These are phyloP conservation scores for Mimosa bimucronata DNA, from an alignment of 306 rosid genomes.

Conservation along the genomic window DNA sequence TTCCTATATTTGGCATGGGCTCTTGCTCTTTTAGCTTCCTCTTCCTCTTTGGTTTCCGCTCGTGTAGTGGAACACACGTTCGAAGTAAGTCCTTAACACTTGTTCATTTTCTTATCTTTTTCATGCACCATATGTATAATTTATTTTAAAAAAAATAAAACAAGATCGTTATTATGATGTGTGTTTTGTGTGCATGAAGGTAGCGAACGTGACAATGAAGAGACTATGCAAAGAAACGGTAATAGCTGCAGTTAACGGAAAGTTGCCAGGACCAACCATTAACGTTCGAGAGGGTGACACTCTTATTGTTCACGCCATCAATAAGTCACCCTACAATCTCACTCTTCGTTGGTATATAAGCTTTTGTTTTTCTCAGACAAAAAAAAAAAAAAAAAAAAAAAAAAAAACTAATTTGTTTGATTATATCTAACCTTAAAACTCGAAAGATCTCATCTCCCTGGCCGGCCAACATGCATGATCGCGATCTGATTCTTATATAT, in stretches of 20 bases:
- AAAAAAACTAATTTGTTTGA: not conserved
- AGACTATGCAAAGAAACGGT: slow-evolving; percentile 41
- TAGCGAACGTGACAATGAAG: slow-evolving; percentile 37
- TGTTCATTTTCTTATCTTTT: not conserved
- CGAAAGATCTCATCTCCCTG: too few species aligned
- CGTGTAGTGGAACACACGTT: slow-evolving; percentile 52
- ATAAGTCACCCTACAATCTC: slow-evolving; percentile 52
- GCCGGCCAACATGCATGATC: not conserved
- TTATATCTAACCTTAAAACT: not conserved
- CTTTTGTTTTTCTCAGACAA: not conserved
- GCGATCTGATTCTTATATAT: not conserved
- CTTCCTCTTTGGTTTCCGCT: slow-evolving; percentile 51
- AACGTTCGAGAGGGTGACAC: slow-evolving; percentile 49
- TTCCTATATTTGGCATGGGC: slow-evolving; percentile 36
- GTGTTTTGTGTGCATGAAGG: slow-evolving; percentile 26
- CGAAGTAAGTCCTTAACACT: slow-evolving; percentile 30
- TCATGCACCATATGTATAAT: not conserved
- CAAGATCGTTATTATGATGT: not conserved
- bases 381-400: too few species aligned
- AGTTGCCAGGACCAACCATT: slow-evolving; percentile 55
- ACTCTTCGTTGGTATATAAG: slow-evolving; percentile 53
- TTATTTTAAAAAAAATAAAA: too few species aligned
- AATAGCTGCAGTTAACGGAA: slow-evolving; percentile 51
- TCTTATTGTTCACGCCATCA: slow-evolving; percentile 49
- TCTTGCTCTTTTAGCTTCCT: slow-evolving; percentile 43